Percentiles rank a stretch among this genome's conserved stretches.
Evolutionary conservation across 352 stramenopile species (phyloP).

Genomic region (Phytophthora cajani): DNA sequence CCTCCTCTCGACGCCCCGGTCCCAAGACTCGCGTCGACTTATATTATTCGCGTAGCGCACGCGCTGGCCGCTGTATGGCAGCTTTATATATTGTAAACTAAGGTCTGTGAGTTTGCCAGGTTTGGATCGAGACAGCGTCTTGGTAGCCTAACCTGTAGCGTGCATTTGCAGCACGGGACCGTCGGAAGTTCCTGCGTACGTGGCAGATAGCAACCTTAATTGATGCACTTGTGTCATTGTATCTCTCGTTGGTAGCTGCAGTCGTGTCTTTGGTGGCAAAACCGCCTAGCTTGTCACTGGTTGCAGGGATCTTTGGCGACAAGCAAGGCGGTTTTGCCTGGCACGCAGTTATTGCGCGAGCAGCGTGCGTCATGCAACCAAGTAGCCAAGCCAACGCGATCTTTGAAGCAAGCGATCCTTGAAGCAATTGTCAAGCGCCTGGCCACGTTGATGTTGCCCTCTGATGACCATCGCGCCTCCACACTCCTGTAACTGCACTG

Average conservation of each 20-base stretch:
- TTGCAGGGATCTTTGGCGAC: background rate
- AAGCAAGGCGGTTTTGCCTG: slow-evolving; percentile 4
- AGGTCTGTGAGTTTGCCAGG: slow-evolving; percentile 33
- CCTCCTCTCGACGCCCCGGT: slow-evolving; percentile 10
- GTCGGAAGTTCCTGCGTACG: slow-evolving; percentile 33
- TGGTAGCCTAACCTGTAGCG: slow-evolving; percentile 10
- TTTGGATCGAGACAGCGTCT: slow-evolving; percentile 16
- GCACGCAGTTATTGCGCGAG: background rate
- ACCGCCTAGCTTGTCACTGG: slow-evolving; percentile 12
- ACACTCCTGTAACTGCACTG: background rate
- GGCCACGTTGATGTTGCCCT: background rate
- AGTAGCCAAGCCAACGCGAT: background rate
- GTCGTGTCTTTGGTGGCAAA: slow-evolving; percentile 8
- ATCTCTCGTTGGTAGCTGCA: background rate
- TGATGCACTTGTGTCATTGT: slow-evolving; percentile 31
- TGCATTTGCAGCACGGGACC: slow-evolving; percentile 16
- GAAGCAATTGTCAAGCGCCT: slow-evolving; percentile 2
- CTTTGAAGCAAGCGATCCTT: slow-evolving; percentile 6
- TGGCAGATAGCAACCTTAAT: slow-evolving; percentile 23
- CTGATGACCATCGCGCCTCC: background rate
- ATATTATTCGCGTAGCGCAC: slow-evolving; percentile 41
- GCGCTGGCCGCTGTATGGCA: slow-evolving; percentile 21
- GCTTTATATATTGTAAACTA: slow-evolving; percentile 38
- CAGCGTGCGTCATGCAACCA: background rate
- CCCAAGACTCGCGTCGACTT: slow-evolving; percentile 19